A percentile compares a stretch with the other conserved stretches of the same genome.
These are phyloP conservation scores for Pythium aristosporum DNA, from an alignment of 352 stramenopile species.

Conservation along the genomic window DNA sequence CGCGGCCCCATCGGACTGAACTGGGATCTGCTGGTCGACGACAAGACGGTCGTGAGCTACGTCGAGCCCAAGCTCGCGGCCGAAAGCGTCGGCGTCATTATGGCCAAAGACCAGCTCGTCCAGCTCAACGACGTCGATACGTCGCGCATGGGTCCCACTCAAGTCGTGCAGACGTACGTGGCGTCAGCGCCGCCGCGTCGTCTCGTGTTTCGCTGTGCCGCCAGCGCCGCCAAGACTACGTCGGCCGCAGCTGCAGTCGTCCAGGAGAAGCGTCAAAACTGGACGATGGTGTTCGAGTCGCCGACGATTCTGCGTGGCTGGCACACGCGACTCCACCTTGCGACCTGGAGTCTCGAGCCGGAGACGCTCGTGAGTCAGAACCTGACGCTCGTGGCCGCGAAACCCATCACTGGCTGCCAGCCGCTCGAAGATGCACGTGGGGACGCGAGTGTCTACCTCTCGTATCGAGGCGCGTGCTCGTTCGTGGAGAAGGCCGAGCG, in stretches of 20 bases:
- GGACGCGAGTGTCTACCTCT: conserved; percentile 31
- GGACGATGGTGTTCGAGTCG: conserved; percentile 47
- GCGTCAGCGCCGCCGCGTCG: conserved; percentile 39
- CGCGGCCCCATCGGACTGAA: conserved; percentile 64
- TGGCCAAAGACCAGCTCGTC: conserved; percentile 55
- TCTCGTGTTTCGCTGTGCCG: conserved; percentile 47
- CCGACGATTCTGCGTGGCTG: conserved; percentile 48
- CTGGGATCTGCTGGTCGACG: conserved; percentile 56
- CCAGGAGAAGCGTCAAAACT: conserved; percentile 37
- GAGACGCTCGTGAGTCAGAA: conserved; percentile 15
- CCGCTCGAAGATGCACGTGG: conserved; percentile 3
- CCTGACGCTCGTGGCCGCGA: conserved; percentile 33
- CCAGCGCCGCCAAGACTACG: background rate
- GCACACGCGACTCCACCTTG: conserved; percentile 53
- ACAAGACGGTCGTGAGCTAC: conserved; percentile 57
- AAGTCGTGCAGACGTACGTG: conserved; percentile 59
- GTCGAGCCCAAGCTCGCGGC: conserved; percentile 54
- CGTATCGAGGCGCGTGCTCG: conserved; percentile 56
- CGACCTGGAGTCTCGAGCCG: conserved; percentile 54
- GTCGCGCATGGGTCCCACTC: conserved; percentile 42
- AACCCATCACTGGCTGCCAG: conserved; percentile 45
- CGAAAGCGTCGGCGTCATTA: conserved; percentile 48
- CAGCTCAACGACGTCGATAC: conserved; percentile 68
- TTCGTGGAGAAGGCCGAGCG: conserved; percentile 69
- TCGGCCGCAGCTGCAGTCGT: background rate